Evolutionary conservation across 2,329 filamentous ascomycete species (phyloP), one percentile per base, ranked within the genome.

Genomic region (Phyllosticta citriasiana): DNA sequence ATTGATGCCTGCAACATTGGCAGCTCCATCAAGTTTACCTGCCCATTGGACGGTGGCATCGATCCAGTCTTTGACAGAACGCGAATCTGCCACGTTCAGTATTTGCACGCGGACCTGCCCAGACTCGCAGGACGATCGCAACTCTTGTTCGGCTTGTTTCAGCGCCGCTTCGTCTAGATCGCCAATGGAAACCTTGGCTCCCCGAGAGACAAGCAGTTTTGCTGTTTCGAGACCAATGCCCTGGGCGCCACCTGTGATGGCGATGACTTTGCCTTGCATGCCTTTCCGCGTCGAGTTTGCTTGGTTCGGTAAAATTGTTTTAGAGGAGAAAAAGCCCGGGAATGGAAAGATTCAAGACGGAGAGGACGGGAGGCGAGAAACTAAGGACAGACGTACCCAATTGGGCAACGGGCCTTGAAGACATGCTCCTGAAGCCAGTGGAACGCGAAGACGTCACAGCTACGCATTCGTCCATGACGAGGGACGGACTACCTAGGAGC

Each of bases 1-100:
- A 7, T 71, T 72, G 64, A 73, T 70, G 54, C 81, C 80, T 4
- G 75, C 74, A 5, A 76, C 63, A 62, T 77, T 77, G 9, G 72
- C 75, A 0, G 73, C 74, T 2, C 73, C 74, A 58, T 76, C 72
- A 4, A 76, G 67, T 14, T 63, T 67, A 3, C 72, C 72, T 26
- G 72, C 74, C n/a, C 61, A 65, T 10, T 63, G 54, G 0, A 73
- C 67, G 0, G 74, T 73, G 9, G 69, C 61, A 0, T 64, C 55
- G 50, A 74, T 73, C 74, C 74, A 77, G 1, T 56, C 59, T 16
- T 72, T 66, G 14, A 77, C 74, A 22, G 69, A 63, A 1, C 64
- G 64, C 12, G 67, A 65, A 7, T 70, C 65, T 4, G 70, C 66
- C 0, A 77, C 74, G 50, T 77, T 72, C 2, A 75, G 35, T 27